Percentiles rank a stretch among this genome's conserved stretches.
Evolutionary conservation across 225 moss, liverwort and hornwort species (phyloP).

Genomic region (Climacium dendroides): DNA sequence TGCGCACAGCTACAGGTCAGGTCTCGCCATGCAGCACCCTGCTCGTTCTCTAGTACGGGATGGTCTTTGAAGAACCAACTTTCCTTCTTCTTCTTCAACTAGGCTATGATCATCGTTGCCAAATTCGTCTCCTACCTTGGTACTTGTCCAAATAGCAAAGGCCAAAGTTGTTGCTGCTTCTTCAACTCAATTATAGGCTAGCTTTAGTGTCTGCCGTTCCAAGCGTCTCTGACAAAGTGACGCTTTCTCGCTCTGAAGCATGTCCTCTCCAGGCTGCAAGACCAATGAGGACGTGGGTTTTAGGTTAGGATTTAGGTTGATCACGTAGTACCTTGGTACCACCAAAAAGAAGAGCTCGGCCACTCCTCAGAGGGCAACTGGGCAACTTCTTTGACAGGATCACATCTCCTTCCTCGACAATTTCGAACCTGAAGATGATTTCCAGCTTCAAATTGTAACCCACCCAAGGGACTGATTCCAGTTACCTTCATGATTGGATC

Average conservation of each 20-base stretch:
- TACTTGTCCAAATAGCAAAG: background rate
- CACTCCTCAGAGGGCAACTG: background rate
- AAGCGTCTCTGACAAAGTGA: background rate
- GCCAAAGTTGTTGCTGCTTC: background rate
- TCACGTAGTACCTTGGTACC: too few relatives aligned
- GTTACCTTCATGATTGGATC: background rate
- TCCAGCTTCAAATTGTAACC: background rate
- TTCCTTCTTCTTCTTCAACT: background rate
- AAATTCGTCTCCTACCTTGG: background rate
- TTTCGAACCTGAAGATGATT: background rate
- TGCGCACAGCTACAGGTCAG: too few relatives aligned
- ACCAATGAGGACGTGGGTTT: too few relatives aligned
- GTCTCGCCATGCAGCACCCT: too few relatives aligned
- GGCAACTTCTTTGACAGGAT: background rate
- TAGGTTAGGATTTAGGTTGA: too few relatives aligned
- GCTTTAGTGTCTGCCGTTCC: background rate
- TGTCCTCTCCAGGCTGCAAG: background rate
- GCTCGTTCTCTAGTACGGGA: too few relatives aligned
- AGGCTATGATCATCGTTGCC: too few relatives aligned
- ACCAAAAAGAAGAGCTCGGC: background rate
- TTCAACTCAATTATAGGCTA: background rate
- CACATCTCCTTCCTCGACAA: background rate
- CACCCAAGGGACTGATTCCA: accelerated
- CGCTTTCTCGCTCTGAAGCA: background rate
- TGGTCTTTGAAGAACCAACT: background rate